A percentile compares a stretch with the other conserved stretches of the same genome.
Evolutionary conservation across 2,329 filamentous ascomycete species (phyloP).

Genomic region (Paraphaeosphaeria minitans): DNA sequence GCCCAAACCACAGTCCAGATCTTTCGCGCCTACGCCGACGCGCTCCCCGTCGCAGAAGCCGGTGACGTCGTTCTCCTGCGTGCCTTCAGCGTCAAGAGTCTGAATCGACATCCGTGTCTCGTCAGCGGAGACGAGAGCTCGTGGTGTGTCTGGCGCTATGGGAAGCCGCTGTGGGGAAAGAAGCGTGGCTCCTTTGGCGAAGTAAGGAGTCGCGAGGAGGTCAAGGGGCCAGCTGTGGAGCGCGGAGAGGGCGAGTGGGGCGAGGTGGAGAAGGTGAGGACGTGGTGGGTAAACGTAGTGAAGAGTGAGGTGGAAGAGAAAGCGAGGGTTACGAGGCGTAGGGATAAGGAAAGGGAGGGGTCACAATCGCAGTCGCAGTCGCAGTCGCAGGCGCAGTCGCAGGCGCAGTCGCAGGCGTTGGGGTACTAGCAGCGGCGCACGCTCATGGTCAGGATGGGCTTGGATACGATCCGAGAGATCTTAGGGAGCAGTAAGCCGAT

Average conservation of each 20-base stretch:
- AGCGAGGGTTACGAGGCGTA: constrained; percentile 23
- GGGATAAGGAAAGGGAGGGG: constrained; percentile 15
- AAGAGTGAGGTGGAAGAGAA: constrained; percentile 23
- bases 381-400: neutral
- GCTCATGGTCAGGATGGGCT: neutral
- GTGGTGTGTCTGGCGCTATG: constrained; percentile 56
- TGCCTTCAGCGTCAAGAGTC: constrained; percentile 50
- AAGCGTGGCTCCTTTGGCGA: constrained; percentile 36
- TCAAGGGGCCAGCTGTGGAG: constrained; percentile 54
- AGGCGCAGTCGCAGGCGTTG: neutral
- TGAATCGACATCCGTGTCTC: constrained; percentile 43
- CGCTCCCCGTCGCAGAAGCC: constrained; percentile 46
- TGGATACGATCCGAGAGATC: no score
- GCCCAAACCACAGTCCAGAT: constrained; percentile 43
- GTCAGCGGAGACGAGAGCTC: constrained; percentile 50
- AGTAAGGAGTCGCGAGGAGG: constrained; percentile 46
- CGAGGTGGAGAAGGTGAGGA: constrained; percentile 47
- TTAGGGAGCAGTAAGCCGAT: no score
- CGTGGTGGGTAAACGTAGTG: constrained; percentile 44
- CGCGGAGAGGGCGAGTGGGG: constrained; percentile 52
- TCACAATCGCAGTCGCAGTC: neutral
- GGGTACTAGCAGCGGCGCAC: neutral
- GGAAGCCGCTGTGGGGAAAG: constrained; percentile 34
- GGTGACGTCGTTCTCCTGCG: constrained; percentile 55
- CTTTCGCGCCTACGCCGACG: constrained; percentile 51